Evolutionary conservation across 345 rosid genomes (phyloP), one percentile per base, ranked within the genome.

Genomic region (Gossypium sturtianum): DNA sequence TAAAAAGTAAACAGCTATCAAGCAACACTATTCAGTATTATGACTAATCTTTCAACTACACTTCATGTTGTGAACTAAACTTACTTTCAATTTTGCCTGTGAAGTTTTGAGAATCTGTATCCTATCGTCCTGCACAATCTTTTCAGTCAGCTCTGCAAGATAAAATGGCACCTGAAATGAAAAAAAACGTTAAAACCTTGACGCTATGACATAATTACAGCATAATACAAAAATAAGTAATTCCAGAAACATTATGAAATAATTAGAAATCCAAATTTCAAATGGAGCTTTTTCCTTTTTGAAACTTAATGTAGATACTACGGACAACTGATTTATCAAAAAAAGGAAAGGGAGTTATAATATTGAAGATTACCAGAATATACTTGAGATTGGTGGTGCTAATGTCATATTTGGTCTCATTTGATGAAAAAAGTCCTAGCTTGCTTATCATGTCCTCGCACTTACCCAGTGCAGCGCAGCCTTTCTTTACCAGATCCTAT

Each of bases 401-500:
- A 47, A 93, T 91, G 61, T 96, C 98, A 12, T 96, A 97, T 78
- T 87, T 93, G 20, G 95, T 86, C 84, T 96, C 99, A 49, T 93
- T 96, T 2, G 91, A 56, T 0, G 99, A 93, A 83, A 96, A 96
- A 59, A 96, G 74, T 11, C 93, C 98, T 16, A 96, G 83, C 75
- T 84, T 93, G 71, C 80, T 77, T 23, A 96, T 79, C 99, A 91
- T 91, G 66, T 91, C 97, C 76, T 93, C 97, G 59, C 97, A 93
- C 83, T 84, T 96, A 75, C 81, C 78, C 81, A 96, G 77, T 61
- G 76, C 82, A 47, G 84, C 89, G 48, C 92, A 84, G 56, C 97
- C 97, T 74, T 87, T 93, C 87, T 75, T 86, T 83, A 89, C 83
- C 69, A 79, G 45, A 64, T 90, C 93, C 98, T 96, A 72, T 9